phyloP scores from a whole-genome alignment of 169 alveolate species.

The Plasmodium falciparum region DNA sequence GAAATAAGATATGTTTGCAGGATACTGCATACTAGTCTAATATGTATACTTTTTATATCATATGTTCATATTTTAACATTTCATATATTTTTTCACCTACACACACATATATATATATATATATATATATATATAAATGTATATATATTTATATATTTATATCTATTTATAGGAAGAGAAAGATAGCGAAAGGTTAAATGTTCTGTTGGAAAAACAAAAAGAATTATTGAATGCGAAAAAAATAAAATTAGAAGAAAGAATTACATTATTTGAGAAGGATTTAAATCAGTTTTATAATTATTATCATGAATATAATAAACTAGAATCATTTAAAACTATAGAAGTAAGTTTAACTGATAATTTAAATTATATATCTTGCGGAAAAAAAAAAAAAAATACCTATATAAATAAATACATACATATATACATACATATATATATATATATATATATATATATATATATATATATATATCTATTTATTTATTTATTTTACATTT shows the following conservation, averaged over 20 bases:
- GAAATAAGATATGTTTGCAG: no score
- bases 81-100: no score
- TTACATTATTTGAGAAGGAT: constrained; percentile 35
- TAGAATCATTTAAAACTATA: constrained; percentile 46
- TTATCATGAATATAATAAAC: constrained; percentile 57
- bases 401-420: not conserved
- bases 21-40: no score
- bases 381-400: not conserved
- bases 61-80: no score
- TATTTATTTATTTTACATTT: not conserved
- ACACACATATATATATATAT: not conserved
- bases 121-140: not conserved
- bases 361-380: not conserved
- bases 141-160: not conserved
- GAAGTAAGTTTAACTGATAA: constrained; percentile 30
- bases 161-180: constrained; percentile 33
- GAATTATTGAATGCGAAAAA: constrained; percentile 18
- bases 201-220: constrained; percentile 48
- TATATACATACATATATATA: not conserved
- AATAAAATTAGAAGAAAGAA: constrained; percentile 39
- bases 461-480: constrained; percentile 3
- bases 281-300: constrained; percentile 47
- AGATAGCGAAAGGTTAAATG: constrained; percentile 46
- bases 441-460: constrained; percentile 3
- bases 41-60: no score